These are phyloP conservation scores for Penicillium atrosanguineum DNA, from an alignment of 495 filamentous ascomycete species.

Conservation along the genomic window DNA sequence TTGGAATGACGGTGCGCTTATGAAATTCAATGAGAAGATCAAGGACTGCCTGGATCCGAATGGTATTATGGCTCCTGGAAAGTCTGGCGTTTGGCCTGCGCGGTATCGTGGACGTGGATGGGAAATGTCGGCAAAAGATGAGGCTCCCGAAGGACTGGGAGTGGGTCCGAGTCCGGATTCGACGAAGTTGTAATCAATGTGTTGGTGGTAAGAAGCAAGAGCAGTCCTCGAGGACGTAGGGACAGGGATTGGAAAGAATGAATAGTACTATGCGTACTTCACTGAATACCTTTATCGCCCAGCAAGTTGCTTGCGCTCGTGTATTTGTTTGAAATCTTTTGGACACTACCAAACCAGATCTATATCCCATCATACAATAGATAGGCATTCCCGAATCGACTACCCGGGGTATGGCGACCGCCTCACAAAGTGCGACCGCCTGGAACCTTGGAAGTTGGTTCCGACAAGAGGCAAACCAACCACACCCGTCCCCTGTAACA, in stretches of 20 bases:
- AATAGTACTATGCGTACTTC: neutral
- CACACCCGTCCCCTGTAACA: neutral
- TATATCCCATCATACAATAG: too few relatives aligned
- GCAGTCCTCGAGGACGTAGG: too few relatives aligned
- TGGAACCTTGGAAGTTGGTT: neutral
- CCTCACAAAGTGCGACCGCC: neutral
- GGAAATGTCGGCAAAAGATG: constrained; percentile 9
- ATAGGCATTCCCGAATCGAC: neutral
- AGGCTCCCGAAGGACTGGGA: constrained; percentile 8
- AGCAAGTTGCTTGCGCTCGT: neutral
- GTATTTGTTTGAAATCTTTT: neutral
- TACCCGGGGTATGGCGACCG: neutral
- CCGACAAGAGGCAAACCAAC: neutral
- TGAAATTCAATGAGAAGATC: constrained; percentile 52
- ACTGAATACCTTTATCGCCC: neutral
- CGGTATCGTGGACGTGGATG: constrained; percentile 36
- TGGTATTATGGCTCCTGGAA: constrained; percentile 55
- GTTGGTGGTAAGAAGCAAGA: too few relatives aligned
- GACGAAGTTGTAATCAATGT: neutral
- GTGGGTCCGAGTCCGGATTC: constrained; percentile 2
- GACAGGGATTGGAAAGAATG: too few relatives aligned
- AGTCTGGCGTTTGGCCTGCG: constrained; percentile 56
- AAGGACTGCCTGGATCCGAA: constrained; percentile 60
- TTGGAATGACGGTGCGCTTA: constrained; percentile 52
- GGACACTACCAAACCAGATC: too few relatives aligned